Evolutionary conservation across 2,329 filamentous ascomycete genomes (phyloP).

Genomic region (Penicillium concentricum): DNA sequence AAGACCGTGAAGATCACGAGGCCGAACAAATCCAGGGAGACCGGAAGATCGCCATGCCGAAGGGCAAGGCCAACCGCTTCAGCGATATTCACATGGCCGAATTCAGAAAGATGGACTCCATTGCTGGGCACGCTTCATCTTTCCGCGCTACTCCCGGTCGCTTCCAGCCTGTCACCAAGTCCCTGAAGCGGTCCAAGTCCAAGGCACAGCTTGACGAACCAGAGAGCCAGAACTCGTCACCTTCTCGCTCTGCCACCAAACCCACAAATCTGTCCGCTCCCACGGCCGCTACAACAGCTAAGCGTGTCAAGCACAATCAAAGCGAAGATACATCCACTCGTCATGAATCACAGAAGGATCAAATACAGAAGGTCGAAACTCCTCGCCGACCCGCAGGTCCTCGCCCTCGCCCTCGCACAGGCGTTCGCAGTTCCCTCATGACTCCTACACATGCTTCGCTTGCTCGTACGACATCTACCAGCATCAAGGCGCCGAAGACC

Average conservation of each 20-base stretch:
- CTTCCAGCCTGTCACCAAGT: conserved; percentile 40
- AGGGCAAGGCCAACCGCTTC: conserved; percentile 73
- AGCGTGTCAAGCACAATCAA: conserved; percentile 68
- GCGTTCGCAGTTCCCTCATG: conserved; percentile 57
- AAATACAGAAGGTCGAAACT: conserved; percentile 14
- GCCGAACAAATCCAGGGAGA: conserved; percentile 45
- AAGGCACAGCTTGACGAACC: conserved; percentile 66
- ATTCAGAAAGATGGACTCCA: conserved; percentile 98
- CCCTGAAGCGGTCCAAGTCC: conserved; percentile 54
- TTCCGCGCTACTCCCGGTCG: conserved; percentile 55
- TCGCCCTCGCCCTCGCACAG: conserved; percentile 43
- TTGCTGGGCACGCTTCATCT: conserved; percentile 78
- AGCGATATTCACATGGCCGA: conserved; percentile 82
- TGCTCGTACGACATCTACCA: conserved; percentile 54
- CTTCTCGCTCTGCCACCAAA: conserved; percentile 33
- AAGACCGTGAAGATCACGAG: conserved; percentile 49
- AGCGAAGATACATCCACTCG: conserved; percentile 68
- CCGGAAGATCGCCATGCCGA: conserved; percentile 77
- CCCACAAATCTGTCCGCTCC: conserved; percentile 32
- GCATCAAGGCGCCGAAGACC: conserved; percentile 54
- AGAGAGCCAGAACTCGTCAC: conserved; percentile 46
- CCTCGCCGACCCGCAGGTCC: conserved; percentile 25
- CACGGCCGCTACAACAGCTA: conserved; percentile 51
- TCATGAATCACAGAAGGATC: conserved; percentile 36
- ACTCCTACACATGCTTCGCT: conserved; percentile 78